Evolutionary conservation across 2,329 filamentous ascomycete species (phyloP), one percentile per base, ranked within the genome.

Genomic region (Byssoonygena ceratinophila): DNA sequence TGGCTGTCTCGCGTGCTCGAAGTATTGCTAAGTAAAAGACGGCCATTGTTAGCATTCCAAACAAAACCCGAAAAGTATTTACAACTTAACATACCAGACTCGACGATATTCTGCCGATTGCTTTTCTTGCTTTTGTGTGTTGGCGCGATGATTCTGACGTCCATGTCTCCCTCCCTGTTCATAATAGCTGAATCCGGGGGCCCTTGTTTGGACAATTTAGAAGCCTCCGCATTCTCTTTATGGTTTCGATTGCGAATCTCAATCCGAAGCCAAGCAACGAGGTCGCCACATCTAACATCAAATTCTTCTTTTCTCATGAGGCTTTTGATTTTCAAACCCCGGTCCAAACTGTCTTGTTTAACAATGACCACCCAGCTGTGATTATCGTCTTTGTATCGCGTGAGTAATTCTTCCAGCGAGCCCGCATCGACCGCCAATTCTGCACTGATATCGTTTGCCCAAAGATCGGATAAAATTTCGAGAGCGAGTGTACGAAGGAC

Each of bases 301-400:
- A 78, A 80, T 60, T 94, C 88, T 25, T 94, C 87, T 62, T 85
- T 92, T 55, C 83, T 81, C 29, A 81, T 78, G 63, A 90, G 79
- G 11, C 80, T 87, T 64, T 85, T 87, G 58, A 95, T 79, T 69
- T 94, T 94, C 45, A 94, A 70, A 2, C 75, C 75, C 18, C 71
- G 65, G 43, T 72, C 70, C 48, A 77, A 76, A 46, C 76, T 70
- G 73, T 82, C 61, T 68, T 82, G 69, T 65, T 95, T 94, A 62
- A 95, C 83, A 56, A 94, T 85, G 34, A 96, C 80, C 55, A 95
- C 81, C 87, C 90, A 97, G 23, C 80, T 84, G 66, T 94, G 86
- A 25, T 89, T 85, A 12, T 84, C 78, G 62, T 94, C 85, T 62
- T 83, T 83, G 25, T 82, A 80, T 12, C 87, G 74, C 9, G 62